A percentile compares a stretch with the other conserved stretches of the same genome.
Evolutionary conservation across 2,329 filamentous ascomycete species (phyloP).

Genomic region (Talaromyces funiculosus): DNA sequence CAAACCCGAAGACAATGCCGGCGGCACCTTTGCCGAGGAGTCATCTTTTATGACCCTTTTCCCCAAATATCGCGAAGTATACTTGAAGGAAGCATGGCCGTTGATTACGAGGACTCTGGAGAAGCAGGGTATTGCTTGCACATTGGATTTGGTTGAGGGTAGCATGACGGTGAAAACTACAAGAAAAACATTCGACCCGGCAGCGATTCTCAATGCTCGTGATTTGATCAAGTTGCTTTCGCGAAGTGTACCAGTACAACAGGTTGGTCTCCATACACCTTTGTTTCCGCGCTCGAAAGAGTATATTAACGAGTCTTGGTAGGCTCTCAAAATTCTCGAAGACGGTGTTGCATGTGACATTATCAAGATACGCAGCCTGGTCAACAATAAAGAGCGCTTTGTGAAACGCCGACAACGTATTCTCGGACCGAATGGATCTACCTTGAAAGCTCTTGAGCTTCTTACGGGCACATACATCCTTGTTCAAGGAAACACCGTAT

Average conservation of each 20-base stretch:
- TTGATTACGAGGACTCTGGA: constrained; percentile 81
- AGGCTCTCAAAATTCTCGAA: constrained; percentile 85
- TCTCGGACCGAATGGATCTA: constrained; percentile 83
- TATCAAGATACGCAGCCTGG: constrained; percentile 87
- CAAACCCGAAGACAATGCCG: constrained; percentile 75
- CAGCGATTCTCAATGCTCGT: constrained; percentile 84
- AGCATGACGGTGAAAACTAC: constrained; percentile 97
- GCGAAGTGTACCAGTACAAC: constrained; percentile 83
- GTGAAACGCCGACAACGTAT: constrained; percentile 92
- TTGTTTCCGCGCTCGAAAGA: neutral
- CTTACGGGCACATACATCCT: constrained; percentile 88
- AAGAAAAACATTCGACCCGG: constrained; percentile 83
- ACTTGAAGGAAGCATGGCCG: constrained; percentile 89
- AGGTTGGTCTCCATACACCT: constrained; percentile 37
- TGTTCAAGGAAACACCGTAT: constrained; percentile 94
- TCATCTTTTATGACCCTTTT: constrained; percentile 80
- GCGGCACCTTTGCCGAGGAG: constrained; percentile 85
- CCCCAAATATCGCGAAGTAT: constrained; percentile 93
- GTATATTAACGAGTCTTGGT: constrained; percentile 7
- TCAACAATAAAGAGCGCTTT: constrained; percentile 90
- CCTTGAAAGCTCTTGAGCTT: constrained; percentile 87
- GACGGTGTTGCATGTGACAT: constrained; percentile 90
- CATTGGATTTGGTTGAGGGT: constrained; percentile 88
- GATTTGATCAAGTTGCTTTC: constrained; percentile 92
- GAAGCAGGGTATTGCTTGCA: constrained; percentile 82